Conservation (phyloP, 2,329 filamentous ascomycete species). For the Pseudogymnoascus sp. region DNA sequence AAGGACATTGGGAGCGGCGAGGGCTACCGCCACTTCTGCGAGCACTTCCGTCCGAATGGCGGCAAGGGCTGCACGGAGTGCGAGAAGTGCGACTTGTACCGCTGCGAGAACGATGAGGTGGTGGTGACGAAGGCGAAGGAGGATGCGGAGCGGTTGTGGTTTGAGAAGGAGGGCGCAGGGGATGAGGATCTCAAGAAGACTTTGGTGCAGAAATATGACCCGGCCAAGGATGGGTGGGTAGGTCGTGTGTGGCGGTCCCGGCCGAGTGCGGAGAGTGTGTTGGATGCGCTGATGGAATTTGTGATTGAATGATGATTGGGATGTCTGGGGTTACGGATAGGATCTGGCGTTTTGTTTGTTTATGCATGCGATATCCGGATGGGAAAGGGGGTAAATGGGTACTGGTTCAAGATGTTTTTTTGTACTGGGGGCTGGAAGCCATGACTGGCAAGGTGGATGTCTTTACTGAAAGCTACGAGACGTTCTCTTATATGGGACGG, state of each 20-base stretch:
- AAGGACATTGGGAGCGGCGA: slow-evolving; percentile 58
- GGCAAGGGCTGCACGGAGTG: slow-evolving; percentile 72
- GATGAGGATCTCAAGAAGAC: slow-evolving; percentile 51
- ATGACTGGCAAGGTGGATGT: background rate
- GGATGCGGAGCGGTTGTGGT: slow-evolving; percentile 66
- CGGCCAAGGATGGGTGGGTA: slow-evolving; percentile 20
- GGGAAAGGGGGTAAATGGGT: background rate
- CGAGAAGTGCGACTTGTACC: slow-evolving; percentile 66
- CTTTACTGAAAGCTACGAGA: background rate
- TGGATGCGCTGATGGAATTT: slow-evolving; percentile 28
- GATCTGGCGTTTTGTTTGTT: slow-evolving; percentile 8
- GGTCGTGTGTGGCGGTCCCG: slow-evolving; percentile 21
- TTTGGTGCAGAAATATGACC: slow-evolving; percentile 42
- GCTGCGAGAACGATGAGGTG: slow-evolving; percentile 64
- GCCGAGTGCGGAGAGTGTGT: slow-evolving; percentile 24
- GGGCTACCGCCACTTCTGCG: slow-evolving; percentile 91
- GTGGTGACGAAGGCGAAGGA: slow-evolving; percentile 62
- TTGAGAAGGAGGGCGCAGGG: slow-evolving; percentile 52
- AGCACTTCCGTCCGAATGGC: slow-evolving; percentile 81
- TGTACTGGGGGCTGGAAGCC: background rate
- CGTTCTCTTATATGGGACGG: background rate
- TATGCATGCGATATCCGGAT: slow-evolving; percentile 10
- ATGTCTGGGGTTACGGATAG: background rate
- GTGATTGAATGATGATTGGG: slow-evolving; percentile 25
- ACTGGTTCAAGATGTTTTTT: background rate